Evolutionary conservation across 345 rosid species (phyloP).

Genomic region (Pistacia atlantica): DNA sequence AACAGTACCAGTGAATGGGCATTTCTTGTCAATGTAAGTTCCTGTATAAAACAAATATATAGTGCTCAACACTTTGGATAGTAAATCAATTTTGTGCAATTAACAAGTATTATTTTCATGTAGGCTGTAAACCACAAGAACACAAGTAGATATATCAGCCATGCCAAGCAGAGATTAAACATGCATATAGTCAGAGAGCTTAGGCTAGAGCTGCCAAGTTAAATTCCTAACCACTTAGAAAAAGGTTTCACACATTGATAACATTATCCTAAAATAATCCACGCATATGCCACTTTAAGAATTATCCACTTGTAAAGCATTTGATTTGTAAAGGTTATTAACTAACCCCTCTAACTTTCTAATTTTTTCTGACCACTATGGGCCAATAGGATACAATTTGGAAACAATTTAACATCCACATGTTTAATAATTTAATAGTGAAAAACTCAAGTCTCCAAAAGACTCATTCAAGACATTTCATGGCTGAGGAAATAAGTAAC

Average conservation of each 20-base stretch:
- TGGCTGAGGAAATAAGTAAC: not conserved
- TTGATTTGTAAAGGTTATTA: not conserved
- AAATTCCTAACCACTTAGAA: not conserved
- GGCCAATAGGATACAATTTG: no score
- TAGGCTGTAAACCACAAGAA: no score
- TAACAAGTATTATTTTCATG: no score
- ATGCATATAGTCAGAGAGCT: no score
- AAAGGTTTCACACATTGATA: not conserved
- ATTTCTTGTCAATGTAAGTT: constrained; percentile 80
- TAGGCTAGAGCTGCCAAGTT: no score
- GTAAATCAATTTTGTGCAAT: no score
- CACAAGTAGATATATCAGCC: no score
- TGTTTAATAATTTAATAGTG: not conserved
- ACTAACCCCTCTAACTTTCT: no score
- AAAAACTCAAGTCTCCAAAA: not conserved
- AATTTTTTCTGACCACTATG: no score
- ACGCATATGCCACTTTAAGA: not conserved
- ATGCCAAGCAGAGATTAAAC: no score
- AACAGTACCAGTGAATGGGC: constrained; percentile 89
- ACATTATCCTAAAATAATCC: not conserved
- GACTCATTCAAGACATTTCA: not conserved
- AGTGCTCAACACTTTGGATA: not conserved
- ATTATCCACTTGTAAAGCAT: not conserved
- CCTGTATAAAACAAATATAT: constrained; percentile 39
- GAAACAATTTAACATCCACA: not conserved